Evolutionary conservation across 805 yeast genomes (phyloP).

Genomic region (Kuraishia capsulata): DNA sequence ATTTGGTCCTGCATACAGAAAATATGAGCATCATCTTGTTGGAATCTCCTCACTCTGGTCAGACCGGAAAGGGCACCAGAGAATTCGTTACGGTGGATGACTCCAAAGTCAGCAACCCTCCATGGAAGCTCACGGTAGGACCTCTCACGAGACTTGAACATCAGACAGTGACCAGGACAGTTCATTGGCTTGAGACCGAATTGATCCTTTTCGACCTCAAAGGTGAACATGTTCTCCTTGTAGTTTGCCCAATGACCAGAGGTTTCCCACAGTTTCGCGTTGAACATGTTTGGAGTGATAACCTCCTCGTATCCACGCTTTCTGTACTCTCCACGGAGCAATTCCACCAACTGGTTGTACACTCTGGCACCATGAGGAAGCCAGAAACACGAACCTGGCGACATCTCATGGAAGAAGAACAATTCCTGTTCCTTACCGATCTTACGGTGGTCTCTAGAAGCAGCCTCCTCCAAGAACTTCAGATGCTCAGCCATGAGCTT

Average conservation of each 20-base stretch:
- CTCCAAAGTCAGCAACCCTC: slow-evolving; percentile 98
- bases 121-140: slow-evolving; percentile 96
- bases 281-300: slow-evolving; percentile 98
- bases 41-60: slow-evolving; percentile 98
- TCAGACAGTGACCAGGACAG: slow-evolving; percentile 77
- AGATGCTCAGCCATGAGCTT: slow-evolving; percentile 90
- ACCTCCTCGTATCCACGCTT: slow-evolving; percentile 97
- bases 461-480: slow-evolving; percentile 92
- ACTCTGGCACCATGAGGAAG: slow-evolving; percentile 98
- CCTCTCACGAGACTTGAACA: slow-evolving; percentile 88
- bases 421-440: slow-evolving; percentile 95
- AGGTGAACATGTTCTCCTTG: slow-evolving; percentile 94
- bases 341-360: slow-evolving; percentile 76
- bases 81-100: slow-evolving; percentile 92
- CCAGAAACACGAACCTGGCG: slow-evolving; percentile 99
- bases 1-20: slow-evolving; percentile 93
- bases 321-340: slow-evolving; percentile 77
- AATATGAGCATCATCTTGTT: slow-evolving; percentile 98
- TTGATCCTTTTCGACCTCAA: slow-evolving; percentile 93
- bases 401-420: slow-evolving; percentile 90
- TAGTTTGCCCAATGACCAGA: slow-evolving; percentile 99
- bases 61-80: slow-evolving; percentile 92
- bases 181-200: slow-evolving; percentile 89
- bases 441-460: slow-evolving; percentile 91
- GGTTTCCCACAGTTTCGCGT: slow-evolving; percentile 94